Base-by-base conservation (phyloP, 345 rosid genomes). In the Salix arbutifolia region DNA sequence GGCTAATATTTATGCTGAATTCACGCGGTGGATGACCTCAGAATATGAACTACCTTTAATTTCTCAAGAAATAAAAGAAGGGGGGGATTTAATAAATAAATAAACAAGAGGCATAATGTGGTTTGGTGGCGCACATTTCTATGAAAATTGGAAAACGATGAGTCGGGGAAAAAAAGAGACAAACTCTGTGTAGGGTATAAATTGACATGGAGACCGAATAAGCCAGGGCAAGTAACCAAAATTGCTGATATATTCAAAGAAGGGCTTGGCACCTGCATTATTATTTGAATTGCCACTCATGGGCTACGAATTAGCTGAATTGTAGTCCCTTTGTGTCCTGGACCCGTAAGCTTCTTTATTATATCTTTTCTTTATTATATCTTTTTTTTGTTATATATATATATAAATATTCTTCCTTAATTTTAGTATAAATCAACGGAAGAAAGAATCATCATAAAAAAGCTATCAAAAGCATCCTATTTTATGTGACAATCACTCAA, bases 241-340 rank as follows among this genome's bases (percentile, higher is more conserved):
- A 25, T 11, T 44, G 14, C 13, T 12, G 48, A 44, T 12, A 44
- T 12, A 44, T 44, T 44, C 13, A 13, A 60, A 58, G 37, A 44
- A 40, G 46, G 44, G 46, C 70, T 67, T 16, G n/a, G 21, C 0
- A 17, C 62, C 10, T 56, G 38, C 37, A 69, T 76, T 71, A 69
- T 64, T 76, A 19, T 58, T 69, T 71, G 61, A 71, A 76, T 56
- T 71, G 50, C 72, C 83, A 82, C 84, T 78, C 83, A 78, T 80
- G 85, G 79, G 44, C 38, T 76, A 71, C 82, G 80, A 84, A 65
- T 46, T 78, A 71, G 83, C 58, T 82, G 78, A 80, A 82, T 84
- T 73, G 80, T 82, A 80, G 21, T 31, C 35, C 61, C 70, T 77
- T 65, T 67, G 64, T 65, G 76, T 18, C 42, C 33, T 76, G 86